Evolutionary conservation across 2,329 filamentous ascomycete genomes (phyloP).

Genomic region (Aspergillus carbonarius): DNA sequence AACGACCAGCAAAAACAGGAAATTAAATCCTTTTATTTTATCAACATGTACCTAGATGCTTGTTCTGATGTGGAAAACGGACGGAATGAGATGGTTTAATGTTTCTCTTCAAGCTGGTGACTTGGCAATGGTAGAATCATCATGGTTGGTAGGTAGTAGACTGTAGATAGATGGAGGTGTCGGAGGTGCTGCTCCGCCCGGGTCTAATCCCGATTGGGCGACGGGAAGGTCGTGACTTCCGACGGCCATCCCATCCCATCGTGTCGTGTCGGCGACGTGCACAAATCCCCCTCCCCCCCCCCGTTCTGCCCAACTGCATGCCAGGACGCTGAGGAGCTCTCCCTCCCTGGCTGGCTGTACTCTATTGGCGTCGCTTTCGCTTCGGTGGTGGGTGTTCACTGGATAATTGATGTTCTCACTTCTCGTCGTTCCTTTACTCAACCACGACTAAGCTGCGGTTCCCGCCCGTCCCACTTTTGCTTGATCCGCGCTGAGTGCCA

Average conservation of each 20-base stretch:
- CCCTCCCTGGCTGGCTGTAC: conserved; percentile 4
- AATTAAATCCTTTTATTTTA: conserved; percentile 4
- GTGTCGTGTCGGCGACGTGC: background rate
- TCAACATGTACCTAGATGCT: conserved; percentile 25
- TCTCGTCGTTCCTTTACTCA: conserved; percentile 21
- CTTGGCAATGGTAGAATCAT: background rate
- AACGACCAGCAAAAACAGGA: conserved; percentile 11
- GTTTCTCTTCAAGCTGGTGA: background rate
- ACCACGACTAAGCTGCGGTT: conserved; percentile 14
- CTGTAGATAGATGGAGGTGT: background rate
- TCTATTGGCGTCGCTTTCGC: background rate
- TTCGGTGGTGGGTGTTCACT: conserved; percentile 4
- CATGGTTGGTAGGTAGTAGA: background rate
- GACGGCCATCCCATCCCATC: background rate
- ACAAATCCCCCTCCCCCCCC: conserved; percentile 12
- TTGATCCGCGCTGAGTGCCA: conserved; percentile 10
- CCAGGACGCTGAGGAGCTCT: conserved; percentile 11
- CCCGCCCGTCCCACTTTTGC: conserved; percentile 22
- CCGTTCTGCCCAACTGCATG: conserved; percentile 8
- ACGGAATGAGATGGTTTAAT: conserved; percentile 15
- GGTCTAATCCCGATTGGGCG: conserved; percentile 2
- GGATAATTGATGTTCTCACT: conserved; percentile 4
- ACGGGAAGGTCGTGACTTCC: conserved; percentile 2
- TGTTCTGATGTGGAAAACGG: conserved; percentile 8
- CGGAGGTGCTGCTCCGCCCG: conserved; percentile 1